Conservation (phyloP, 1,284 basidiomycete species). For the Cerioporus squamosus region DNA sequence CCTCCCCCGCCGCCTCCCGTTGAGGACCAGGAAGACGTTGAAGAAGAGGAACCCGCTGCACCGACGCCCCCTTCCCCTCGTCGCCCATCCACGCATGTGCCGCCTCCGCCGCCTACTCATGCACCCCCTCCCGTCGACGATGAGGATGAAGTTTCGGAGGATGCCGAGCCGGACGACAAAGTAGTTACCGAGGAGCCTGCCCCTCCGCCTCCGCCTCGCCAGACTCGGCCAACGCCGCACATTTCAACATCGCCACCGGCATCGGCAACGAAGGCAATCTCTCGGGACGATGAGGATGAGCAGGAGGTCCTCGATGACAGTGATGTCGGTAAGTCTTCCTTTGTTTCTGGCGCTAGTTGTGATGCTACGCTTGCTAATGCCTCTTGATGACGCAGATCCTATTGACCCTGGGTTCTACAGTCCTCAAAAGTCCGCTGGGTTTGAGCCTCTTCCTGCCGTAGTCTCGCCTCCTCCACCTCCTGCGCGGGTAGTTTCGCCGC, state of each 20-base stretch:
- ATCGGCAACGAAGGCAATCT: background rate
- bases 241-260: background rate
- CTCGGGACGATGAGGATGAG: slow-evolving; percentile 13
- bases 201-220: slow-evolving; percentile 14
- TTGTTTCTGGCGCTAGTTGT: slow-evolving; percentile 11
- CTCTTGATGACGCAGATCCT: slow-evolving; percentile 49
- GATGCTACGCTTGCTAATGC: background rate
- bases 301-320: slow-evolving; percentile 60
- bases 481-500: slow-evolving; percentile 14
- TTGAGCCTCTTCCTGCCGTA: slow-evolving; percentile 2
- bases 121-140: slow-evolving; percentile 2
- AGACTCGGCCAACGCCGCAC: background rate
- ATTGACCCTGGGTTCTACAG: slow-evolving; percentile 67
- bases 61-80: slow-evolving; percentile 12
- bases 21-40: background rate
- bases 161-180: background rate
- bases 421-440: slow-evolving; percentile 28
- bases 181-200: slow-evolving; percentile 6
- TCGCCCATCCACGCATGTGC: background rate
- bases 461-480: slow-evolving; percentile 9
- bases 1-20: slow-evolving; percentile 1
- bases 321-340: slow-evolving; percentile 55
- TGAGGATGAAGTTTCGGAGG: slow-evolving; percentile 5
- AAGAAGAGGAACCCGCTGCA: slow-evolving; percentile 1
- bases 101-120: slow-evolving; percentile 9